A percentile compares a stretch with the other conserved stretches of the same genome.
phyloP scores from a whole-genome alignment of 495 filamentous ascomycete species.

The Extremus antarcticus region DNA sequence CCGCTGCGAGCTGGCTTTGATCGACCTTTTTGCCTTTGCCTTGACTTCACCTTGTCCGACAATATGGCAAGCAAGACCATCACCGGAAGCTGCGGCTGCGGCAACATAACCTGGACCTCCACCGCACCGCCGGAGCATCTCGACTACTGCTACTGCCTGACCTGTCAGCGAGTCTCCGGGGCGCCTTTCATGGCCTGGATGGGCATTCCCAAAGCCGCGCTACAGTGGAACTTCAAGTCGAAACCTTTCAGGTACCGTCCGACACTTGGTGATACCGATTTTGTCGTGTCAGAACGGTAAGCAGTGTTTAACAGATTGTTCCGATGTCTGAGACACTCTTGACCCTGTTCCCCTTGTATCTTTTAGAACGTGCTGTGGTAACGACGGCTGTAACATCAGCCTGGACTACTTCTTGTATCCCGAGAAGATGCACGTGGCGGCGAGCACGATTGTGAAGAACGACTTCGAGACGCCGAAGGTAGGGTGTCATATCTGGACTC shows the following conservation, averaged over 20 bases:
- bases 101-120: constrained; percentile 6
- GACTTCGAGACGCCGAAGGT: constrained; percentile 1
- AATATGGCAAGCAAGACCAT: neutral
- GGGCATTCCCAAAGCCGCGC: constrained; percentile 1
- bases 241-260: constrained; percentile 2
- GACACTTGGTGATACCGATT: neutral
- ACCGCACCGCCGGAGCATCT: neutral
- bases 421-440: constrained; percentile 11
- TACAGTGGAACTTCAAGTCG: constrained; percentile 5
- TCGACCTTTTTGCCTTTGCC: too few relatives aligned
- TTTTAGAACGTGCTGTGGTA: constrained; percentile 5
- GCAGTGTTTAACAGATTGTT: too few relatives aligned
- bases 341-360: too few relatives aligned
- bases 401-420: constrained; percentile 11
- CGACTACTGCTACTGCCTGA: constrained; percentile 15
- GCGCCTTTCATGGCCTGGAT: constrained; percentile 12
- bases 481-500: constrained; percentile 6
- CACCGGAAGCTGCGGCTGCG: constrained; percentile 9
- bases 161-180: constrained; percentile 8
- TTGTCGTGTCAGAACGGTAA: neutral
- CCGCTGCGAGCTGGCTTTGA: too few relatives aligned
- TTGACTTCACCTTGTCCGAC: neutral
- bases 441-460: neutral
- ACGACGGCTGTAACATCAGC: constrained; percentile 7
- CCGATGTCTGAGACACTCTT: too few relatives aligned